Evolutionary conservation across 192 early-diverging fungal species (phyloP), one percentile per base, ranked within the genome.

Genomic region (Coemansia javaensis): DNA sequence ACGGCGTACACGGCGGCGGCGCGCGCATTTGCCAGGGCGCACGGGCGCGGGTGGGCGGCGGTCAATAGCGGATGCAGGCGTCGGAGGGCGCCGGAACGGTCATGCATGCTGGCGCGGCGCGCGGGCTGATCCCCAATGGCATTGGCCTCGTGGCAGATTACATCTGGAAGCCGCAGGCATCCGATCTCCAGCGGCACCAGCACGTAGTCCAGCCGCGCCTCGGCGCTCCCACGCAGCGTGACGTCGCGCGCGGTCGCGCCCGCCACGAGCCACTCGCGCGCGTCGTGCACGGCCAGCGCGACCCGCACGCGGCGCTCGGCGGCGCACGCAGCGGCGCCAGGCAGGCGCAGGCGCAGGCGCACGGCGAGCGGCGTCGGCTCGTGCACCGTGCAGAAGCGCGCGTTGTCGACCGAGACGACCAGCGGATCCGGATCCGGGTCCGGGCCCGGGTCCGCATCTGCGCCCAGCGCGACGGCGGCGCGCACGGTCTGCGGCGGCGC

Each of bases 131-230:
- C 40, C 12, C 34, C 32, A 7, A 7, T 12, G 14, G 20, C 40
- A 27, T 11, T n/a, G 40, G 18, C 7, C 36, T 59, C 67, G 39
- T 55, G 42, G 56, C 67, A 63, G 33, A 55, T 42, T 25, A 71
- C 48, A 18, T 53, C 54, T n/a, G 68, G 68, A 52, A 64, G 40
- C 10, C 23, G 42, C 68, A 72, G 34, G 48, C 52, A 55, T 4
- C 68, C 68, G 4, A 54, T 53, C 18, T 23, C 44, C 44, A 72
- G 56, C 5, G 68, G 61, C 36, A 72, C 61, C 24, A 72, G 28
- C 14, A 35, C 32, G 32, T 50, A 72, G 16, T 50, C 35, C 34
- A 69, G 32, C n/a, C 6, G 0, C 6, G 7, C 40, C 11, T 13
- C 38, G 5, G 11, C 17, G 37, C 31, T 35, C 42, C 35, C 46